Base-by-base conservation (phyloP, 2,329 filamentous ascomycete genomes). In the Sarocladium brachiariae region DNA sequence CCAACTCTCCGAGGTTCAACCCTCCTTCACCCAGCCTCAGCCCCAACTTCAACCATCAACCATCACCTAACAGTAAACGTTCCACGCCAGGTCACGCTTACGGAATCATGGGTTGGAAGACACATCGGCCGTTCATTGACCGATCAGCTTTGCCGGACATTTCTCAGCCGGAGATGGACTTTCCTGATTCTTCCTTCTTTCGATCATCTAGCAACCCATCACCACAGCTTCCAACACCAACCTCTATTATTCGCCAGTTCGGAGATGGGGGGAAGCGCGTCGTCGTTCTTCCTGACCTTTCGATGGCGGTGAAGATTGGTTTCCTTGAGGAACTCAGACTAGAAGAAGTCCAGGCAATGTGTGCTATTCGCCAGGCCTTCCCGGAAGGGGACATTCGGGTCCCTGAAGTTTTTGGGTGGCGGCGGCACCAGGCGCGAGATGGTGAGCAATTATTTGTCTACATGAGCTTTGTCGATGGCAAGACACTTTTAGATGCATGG, bases 391-490 rank as follows among this genome's bases (percentile, higher is more conserved):
- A 43, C 35, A 43, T 50, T n/a, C 34, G 25, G 24, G 49, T 41
- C 25, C 49, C 49, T 23, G 37, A 50, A 30, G 35, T 50, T 18
- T 50, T 50, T 43, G 49, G 49, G 13, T 50, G 49, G 37, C 30
- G 37, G 18, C 34, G 37, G 19, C 37, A 50, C 27, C 4, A 7
- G 8, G 49, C 23, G 14, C 18, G 8, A 25, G 8, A 50, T 16
- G 37, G 49, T 33, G 49, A 50, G 21, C 23, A 23, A 18, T 10
- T 39, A n/a, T 50, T 50, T 18, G 21, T 50, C 31, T 50, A 50
- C 18, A 50, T 50, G 48, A 50, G 48, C 27, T 21, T 50, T n/a
- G 35, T 50, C 34, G 8, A 27, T 3, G 48, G 48, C 4, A 10
- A 27, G 21, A 50, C 30, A 23, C 48, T 50, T 19, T 18, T 16